Conservation (phyloP, 2,329 filamentous ascomycete genomes). For the Colletotrichum tropicale region DNA sequence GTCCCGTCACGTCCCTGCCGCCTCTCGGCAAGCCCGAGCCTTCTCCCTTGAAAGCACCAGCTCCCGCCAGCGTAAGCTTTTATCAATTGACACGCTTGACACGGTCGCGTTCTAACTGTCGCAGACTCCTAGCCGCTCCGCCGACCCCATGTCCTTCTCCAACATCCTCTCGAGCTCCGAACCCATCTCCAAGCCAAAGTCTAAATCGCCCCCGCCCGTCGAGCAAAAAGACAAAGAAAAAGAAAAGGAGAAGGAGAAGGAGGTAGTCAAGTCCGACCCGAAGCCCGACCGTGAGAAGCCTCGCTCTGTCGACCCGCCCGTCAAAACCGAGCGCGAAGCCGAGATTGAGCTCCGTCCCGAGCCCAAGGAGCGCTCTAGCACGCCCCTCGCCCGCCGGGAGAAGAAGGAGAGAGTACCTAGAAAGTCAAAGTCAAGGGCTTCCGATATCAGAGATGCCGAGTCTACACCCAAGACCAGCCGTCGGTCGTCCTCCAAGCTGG, state of each 20-base stretch:
- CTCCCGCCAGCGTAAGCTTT: conserved; percentile 39
- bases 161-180: conserved; percentile 88
- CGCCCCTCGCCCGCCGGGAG: conserved; percentile 22
- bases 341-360: conserved; percentile 21
- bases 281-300: conserved; percentile 22
- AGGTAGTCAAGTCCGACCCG: conserved; percentile 22
- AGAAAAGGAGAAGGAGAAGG: conserved; percentile 8
- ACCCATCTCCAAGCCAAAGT: conserved; percentile 60
- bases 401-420: conserved; percentile 31
- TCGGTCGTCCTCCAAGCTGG: conserved; percentile 55
- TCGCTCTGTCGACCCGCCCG: conserved; percentile 26
- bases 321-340: conserved; percentile 35
- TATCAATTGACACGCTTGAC: not conserved
- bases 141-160: conserved; percentile 93
- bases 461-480: conserved; percentile 50
- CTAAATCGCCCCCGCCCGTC: conserved; percentile 10
- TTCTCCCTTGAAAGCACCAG: conserved; percentile 42
- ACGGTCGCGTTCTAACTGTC: not conserved
- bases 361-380: conserved; percentile 16
- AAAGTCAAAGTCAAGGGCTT: conserved; percentile 55
- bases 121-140: conserved; percentile 74
- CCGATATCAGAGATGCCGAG: conserved; percentile 55
- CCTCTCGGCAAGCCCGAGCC: conserved; percentile 42
- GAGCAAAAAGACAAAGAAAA: not conserved
- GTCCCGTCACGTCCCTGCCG: conserved; percentile 34